Evolutionary conservation across 2,329 filamentous ascomycete genomes (phyloP), one percentile per base, ranked within the genome.

Genomic region (Metarhizium humberi): DNA sequence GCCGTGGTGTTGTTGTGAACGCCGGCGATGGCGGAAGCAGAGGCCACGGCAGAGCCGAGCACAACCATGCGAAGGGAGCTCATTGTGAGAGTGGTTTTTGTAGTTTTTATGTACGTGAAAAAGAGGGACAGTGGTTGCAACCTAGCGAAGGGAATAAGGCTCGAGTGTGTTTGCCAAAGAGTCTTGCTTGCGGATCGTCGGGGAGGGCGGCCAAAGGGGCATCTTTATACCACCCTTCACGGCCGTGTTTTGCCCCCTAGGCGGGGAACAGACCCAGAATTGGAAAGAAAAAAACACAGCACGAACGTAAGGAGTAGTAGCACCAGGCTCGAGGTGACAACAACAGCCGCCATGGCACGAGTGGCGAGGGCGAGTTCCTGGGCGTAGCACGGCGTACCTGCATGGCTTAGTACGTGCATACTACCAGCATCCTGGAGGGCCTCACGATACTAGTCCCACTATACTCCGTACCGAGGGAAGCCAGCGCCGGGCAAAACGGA

Each of bases 41-140:
- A 34, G 20, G 30, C 55, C 14, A 51, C 47, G 40, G 51, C 51
- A n/a, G 55, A 29, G n/a, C 51, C 51, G 34, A 56, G 46, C 18
- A 42, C 38, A 29, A 53, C 13, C 32, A n/a, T 32, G 20, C 51
- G 49, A 11, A 56, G 14, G 25, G 40, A 14, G 32, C 6, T 34
- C 32, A 34, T 7, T 34, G 32, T 34, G 32, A 34, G 32, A 34
- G 25, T 25, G 25, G 25, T 25, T 25, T 25, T 25, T 25, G 25
- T 25, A 25, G 25, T 25, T 25, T 25, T 25, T 25, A 25, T 25
- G 25, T 25, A 25, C 25, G 25, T 25, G 25, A 25, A 13, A 51
- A 51, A 30, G 49, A 51, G 18, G 18, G 49, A 51, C 49, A 40
- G 14, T 51, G 25, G n/a, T 51, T 6, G 34, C n/a, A 36, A 25